These are phyloP conservation scores for Geotrichum ghanense DNA, from an alignment of 805 yeast species.

Conservation along the genomic window DNA sequence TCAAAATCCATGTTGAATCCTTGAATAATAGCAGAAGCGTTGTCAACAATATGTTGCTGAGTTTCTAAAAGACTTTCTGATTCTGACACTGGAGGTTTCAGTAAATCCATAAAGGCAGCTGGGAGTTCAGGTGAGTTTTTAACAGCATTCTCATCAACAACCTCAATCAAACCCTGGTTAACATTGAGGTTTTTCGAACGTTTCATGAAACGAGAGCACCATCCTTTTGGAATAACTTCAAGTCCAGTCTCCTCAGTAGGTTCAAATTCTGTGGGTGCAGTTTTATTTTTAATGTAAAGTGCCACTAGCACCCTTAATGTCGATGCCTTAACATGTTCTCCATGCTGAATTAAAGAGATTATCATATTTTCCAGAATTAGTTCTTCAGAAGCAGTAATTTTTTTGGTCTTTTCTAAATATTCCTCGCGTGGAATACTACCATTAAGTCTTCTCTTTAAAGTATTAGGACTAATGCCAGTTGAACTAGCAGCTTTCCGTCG, in stretches of 20 bases:
- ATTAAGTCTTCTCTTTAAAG: background rate
- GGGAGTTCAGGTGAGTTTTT: background rate
- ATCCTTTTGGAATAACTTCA: background rate
- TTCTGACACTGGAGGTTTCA: background rate
- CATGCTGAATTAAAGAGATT: background rate
- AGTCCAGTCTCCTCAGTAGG: background rate
- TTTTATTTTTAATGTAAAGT: background rate
- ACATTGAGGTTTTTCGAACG: background rate
- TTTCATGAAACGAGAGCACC: constrained; percentile 1
- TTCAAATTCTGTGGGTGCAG: background rate
- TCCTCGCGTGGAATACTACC: background rate
- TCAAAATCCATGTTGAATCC: background rate
- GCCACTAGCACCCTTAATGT: background rate
- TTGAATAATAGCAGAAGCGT: background rate
- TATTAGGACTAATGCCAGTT: constrained; percentile 1
- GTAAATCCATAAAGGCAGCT: background rate
- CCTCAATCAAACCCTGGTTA: background rate
- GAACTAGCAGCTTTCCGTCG: background rate
- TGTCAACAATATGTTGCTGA: background rate
- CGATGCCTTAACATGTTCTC: background rate
- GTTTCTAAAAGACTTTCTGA: background rate
- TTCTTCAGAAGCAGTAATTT: background rate
- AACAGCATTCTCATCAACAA: background rate
- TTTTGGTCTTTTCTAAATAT: background rate
- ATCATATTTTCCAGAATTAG: background rate